Percentiles rank a stretch among this genome's conserved stretches.
These are phyloP conservation scores for Dendrothele bispora DNA, from an alignment of 768 basidiomycete genomes.

Conservation along the genomic window DNA sequence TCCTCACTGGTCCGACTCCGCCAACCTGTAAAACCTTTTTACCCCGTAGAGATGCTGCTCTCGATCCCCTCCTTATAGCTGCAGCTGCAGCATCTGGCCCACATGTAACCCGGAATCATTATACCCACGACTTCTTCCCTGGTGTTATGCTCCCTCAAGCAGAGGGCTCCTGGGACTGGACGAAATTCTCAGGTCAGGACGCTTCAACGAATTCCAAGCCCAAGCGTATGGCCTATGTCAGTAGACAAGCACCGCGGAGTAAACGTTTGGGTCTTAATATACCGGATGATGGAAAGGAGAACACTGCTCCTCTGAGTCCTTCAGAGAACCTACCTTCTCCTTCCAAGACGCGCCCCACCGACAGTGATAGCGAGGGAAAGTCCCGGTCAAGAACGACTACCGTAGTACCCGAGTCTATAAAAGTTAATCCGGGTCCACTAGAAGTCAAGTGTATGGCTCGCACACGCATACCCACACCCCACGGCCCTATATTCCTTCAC, in stretches of 20 bases:
- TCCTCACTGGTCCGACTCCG: slow-evolving; percentile 57
- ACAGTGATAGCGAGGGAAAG: slow-evolving; percentile 23
- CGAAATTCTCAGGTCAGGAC: slow-evolving; percentile 51
- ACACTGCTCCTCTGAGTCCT: slow-evolving; percentile 39
- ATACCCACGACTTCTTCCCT: slow-evolving; percentile 78
- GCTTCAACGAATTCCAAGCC: slow-evolving; percentile 35
- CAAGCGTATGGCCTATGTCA: slow-evolving; percentile 60
- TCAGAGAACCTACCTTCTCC: slow-evolving; percentile 37
- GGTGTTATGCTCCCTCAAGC: slow-evolving; percentile 50
- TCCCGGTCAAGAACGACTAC: slow-evolving; percentile 23
- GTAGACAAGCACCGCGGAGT: slow-evolving; percentile 73
- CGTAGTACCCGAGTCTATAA: slow-evolving; percentile 13
- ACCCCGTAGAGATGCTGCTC: slow-evolving; percentile 64
- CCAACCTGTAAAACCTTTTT: slow-evolving; percentile 40
- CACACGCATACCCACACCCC: slow-evolving; percentile 94
- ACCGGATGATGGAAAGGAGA: slow-evolving; percentile 50
- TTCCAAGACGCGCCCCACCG: slow-evolving; percentile 39
- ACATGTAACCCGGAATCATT: slow-evolving; percentile 83
- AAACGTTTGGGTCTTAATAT: slow-evolving; percentile 40
- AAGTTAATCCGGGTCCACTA: slow-evolving; percentile 35
- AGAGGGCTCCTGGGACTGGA: slow-evolving; percentile 59
- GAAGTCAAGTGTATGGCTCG: slow-evolving; percentile 93
- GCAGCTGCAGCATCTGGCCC: slow-evolving; percentile 74
- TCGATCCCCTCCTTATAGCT: slow-evolving; percentile 80
- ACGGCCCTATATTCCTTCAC: slow-evolving; percentile 91